Base-by-base conservation (phyloP, 208 protist genomes). In the Acanthamoeba divionensis region DNA sequence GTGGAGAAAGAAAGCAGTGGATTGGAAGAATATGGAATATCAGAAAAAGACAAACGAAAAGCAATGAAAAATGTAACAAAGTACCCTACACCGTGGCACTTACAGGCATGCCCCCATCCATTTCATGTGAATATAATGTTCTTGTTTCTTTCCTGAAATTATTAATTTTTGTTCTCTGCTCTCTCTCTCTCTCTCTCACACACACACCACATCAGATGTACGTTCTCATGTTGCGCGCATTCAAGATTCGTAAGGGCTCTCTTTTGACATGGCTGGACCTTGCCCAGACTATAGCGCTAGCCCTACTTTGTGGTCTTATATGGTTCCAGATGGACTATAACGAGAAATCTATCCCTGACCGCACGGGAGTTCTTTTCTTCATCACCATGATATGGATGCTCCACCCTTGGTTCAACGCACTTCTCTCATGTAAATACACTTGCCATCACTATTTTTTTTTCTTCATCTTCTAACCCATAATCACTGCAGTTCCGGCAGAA, bases 181-280 rank as follows among this genome's bases (percentile, higher is more conserved):
- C 4, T 4, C 66, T 6, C 31, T 60, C 4, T 31, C 4, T 4
- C 66, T 6, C 26, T 77, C 31, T 4, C 66, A 7, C 26, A 41
- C 36, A 41, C 1, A 41, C 36, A 6, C 36, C 36, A 41, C 18
- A 47, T 54, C 75, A 91, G 65, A 36, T 91, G 10, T 41, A 13
- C 47, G 24, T 91, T 26, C 45, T 91, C 36, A 24, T 85, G 13
- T 29, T 55, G n/a, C 89, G 89, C 13, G 48, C 89, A 18, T 91
- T 91, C 85, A 91, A 90, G 63, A 79, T 91, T 31, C 26, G n/a
- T 29, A 31, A 48, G 4, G 24, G 26, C 55, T 24, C n/a, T 29
- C n/a, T 63, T 63, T 29, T 63, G 24, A 31, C 55, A 24, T 63
- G 55, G 55, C n/a, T 63, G 55, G 26, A 63, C 55, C 24, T 63